phyloP scores from a whole-genome alignment of 106 monocot genomes.

The Phalaenopsis aphrodite region DNA sequence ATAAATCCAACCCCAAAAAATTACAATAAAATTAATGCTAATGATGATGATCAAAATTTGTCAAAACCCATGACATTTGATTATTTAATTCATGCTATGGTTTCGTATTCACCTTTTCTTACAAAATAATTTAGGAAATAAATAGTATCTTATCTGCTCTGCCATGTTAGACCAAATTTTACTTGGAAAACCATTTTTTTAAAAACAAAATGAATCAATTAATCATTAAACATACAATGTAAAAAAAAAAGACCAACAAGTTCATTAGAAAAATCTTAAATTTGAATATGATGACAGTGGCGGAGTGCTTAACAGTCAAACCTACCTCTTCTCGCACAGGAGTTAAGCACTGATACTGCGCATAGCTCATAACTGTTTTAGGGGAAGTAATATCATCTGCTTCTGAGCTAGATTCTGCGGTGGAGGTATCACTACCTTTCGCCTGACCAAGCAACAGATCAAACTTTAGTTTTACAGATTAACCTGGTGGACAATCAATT shows the following conservation, averaged over 20 bases:
- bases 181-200: not conserved
- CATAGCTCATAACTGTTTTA: slow-evolving; percentile 18
- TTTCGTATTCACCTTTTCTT: no score
- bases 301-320: not conserved
- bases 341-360: slow-evolving; percentile 24
- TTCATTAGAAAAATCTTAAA: not conserved
- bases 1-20: no score
- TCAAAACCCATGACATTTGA: no score
- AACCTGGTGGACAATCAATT: not conserved
- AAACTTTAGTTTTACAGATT: not conserved
- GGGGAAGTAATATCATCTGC: slow-evolving; percentile 33
- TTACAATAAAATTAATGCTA: no score
- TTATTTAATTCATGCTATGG: no score
- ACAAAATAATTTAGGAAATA: no score
- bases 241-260: not conserved
- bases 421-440: slow-evolving; percentile 43
- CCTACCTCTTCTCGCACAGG: slow-evolving; percentile 60
- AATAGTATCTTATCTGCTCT: no score
- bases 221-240: not conserved
- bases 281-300: not conserved
- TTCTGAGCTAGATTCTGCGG: slow-evolving; percentile 52
- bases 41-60: no score
- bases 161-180: no score
- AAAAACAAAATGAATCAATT: not conserved
- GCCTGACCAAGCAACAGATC: slow-evolving; percentile 16